Evolutionary conservation across 1,284 basidiomycete species (phyloP).

Genomic region (Austroboletus niveus): DNA sequence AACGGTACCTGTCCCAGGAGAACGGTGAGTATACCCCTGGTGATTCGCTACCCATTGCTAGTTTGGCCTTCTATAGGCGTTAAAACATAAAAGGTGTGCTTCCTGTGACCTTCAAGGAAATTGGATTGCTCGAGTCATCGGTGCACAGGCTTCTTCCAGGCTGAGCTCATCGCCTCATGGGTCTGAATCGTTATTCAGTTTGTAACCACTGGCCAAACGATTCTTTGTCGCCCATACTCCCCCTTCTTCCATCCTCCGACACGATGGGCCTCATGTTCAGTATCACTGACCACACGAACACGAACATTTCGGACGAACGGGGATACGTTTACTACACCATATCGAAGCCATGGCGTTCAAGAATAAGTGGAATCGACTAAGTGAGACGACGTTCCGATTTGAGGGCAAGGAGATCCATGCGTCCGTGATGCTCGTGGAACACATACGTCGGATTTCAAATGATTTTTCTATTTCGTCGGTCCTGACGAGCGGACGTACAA

Average conservation of each 20-base stretch:
- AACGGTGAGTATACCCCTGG: too few relatives aligned
- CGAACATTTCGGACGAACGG: constrained; percentile 24
- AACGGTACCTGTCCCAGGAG: too few relatives aligned
- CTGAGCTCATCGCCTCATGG: too few relatives aligned
- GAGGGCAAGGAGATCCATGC: constrained; percentile 9
- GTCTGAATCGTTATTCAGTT: background rate
- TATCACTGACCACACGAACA: constrained; percentile 17
- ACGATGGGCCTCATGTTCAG: constrained; percentile 23
- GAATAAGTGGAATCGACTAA: constrained; percentile 26
- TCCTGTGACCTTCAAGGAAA: too few relatives aligned
- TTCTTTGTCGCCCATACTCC: background rate
- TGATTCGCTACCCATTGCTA: too few relatives aligned
- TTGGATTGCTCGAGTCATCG: too few relatives aligned
- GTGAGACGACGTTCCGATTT: constrained; percentile 16
- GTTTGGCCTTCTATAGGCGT: too few relatives aligned
- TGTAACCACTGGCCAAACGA: background rate
- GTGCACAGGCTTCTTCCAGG: too few relatives aligned
- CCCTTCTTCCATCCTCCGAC: too few relatives aligned
- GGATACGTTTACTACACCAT: constrained; percentile 22
- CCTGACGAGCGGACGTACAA: constrained; percentile 25
- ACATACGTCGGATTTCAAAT: constrained; percentile 6
- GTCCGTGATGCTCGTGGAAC: constrained; percentile 12
- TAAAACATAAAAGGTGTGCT: too few relatives aligned
- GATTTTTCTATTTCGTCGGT: constrained; percentile 17
- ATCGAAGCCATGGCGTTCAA: constrained; percentile 17